Base-by-base conservation (phyloP, 2,329 filamentous ascomycete species). In the Sclerotiophoma versabilis region DNA sequence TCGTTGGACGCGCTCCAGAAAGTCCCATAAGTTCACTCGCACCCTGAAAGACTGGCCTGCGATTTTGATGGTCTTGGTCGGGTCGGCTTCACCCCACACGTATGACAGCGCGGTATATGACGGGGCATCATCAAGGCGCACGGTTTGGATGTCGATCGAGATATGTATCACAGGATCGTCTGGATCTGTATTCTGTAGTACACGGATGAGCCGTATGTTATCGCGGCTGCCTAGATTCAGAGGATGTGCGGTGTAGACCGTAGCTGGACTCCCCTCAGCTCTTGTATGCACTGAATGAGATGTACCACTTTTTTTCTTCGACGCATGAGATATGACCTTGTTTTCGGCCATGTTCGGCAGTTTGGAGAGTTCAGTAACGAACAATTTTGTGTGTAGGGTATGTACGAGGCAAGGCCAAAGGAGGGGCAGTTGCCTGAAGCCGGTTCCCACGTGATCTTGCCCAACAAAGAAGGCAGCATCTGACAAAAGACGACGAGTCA, bases 41-140 rank as follows among this genome's bases (percentile, higher is more conserved):
- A 39, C 17, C 3, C 3, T 4, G 4, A 39, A 17, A 3, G 12
- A 22, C 67, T 2, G 42, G 5, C 0, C 27, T 27, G 17, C 62
- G 39, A 12, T 4, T 36, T 51, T 65, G 68, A 46, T 39, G 7
- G 11, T 4, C 5, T 12, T 11, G 22, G 22, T 64, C 69, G 17
- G 60, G 57, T 33, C 61, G 57, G 5, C 58, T 14, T 6, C 19
- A 11, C 69, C 61, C 70, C 71, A 73, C 0, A 63, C 62, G 34
- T 72, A 72, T 0, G 68, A 72, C 10, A 67, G 54, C 0, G 69
- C 61, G 30, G 67, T 65, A 47, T 72, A 72, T 19, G 68, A 60
- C 2, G 69, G 69, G 17, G 53, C 58, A 27, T 23, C 15, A 8
- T 58, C 38, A 12, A 58, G 15, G 7, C 25, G 15, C 6, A 42